These are phyloP conservation scores for Geum urbanum DNA, from an alignment of 306 rosid genomes.

Conservation along the genomic window DNA sequence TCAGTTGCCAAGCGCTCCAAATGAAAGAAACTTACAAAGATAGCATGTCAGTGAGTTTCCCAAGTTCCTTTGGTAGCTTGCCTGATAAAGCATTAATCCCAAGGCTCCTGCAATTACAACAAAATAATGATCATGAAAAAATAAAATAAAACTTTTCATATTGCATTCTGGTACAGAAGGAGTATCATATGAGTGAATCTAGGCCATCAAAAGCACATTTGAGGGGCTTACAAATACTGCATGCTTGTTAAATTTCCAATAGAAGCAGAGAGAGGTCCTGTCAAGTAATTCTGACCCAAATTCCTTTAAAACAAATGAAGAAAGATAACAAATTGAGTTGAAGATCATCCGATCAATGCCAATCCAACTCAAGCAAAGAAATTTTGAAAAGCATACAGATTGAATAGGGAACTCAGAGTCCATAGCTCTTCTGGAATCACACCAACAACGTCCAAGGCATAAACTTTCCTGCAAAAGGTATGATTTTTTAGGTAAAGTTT, in stretches of 20 bases:
- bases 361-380: neutral
- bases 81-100: constrained; percentile 69
- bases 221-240: constrained; percentile 58
- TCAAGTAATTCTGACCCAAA: constrained; percentile 55
- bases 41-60: constrained; percentile 42
- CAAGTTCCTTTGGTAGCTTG: constrained; percentile 67
- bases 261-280: constrained; percentile 57
- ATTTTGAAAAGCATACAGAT: constrained; percentile 46
- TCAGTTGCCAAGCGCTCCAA: neutral
- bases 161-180: neutral
- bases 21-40: constrained; percentile 41
- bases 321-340: neutral
- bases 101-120: constrained; percentile 34
- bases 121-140: neutral
- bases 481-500: neutral
- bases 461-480: constrained; percentile 48
- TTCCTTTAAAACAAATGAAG: constrained; percentile 37
- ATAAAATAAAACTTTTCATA: neutral
- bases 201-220: neutral
- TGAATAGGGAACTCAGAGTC: constrained; percentile 54
- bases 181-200: neutral
- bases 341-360: neutral
- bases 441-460: constrained; percentile 35
- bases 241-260: constrained; percentile 58
- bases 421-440: constrained; percentile 67